Conservation (phyloP, 2,329 filamentous ascomycete genomes). For the Didymella lethalis region DNA sequence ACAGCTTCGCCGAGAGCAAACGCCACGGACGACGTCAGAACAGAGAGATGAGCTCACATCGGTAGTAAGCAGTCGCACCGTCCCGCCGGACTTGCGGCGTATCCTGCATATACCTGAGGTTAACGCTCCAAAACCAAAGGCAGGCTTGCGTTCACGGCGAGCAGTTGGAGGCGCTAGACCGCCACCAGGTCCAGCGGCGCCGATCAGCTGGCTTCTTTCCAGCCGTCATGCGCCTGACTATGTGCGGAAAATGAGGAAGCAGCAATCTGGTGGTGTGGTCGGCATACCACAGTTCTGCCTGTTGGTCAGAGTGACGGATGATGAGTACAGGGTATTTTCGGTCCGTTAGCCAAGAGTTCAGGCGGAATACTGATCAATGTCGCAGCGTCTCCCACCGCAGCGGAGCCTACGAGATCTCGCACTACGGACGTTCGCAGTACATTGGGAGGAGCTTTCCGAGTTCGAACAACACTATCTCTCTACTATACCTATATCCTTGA, state of each 20-base stretch:
- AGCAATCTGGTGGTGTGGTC: constrained; percentile 17
- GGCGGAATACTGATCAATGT: constrained; percentile 27
- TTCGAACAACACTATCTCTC: constrained; percentile 65
- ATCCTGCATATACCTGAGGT: constrained; percentile 57
- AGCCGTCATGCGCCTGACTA: constrained; percentile 43
- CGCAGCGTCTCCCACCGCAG: constrained; percentile 41
- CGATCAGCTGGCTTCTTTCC: constrained; percentile 54
- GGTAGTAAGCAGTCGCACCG: constrained; percentile 51
- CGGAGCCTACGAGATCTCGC: constrained; percentile 59
- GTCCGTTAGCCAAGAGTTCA: no score
- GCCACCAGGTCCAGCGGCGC: constrained; percentile 56
- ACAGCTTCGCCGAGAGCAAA: constrained; percentile 56
- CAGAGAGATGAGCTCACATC: constrained; percentile 56
- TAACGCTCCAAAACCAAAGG: constrained; percentile 56
- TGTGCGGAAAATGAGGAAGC: constrained; percentile 26
- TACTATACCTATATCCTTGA: constrained; percentile 60
- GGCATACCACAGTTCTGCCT: constrained; percentile 32
- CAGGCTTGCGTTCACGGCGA: constrained; percentile 44
- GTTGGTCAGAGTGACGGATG: constrained; percentile 35
- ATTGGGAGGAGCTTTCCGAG: constrained; percentile 65
- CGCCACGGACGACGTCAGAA: constrained; percentile 50
- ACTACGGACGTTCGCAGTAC: constrained; percentile 62
- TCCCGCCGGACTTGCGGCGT: constrained; percentile 55
- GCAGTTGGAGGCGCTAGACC: constrained; percentile 40
- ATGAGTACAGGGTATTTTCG: constrained; percentile 37